Percentiles rank a stretch among this genome's conserved stretches.
Evolutionary conservation across 164 flowering plant species (phyloP).

Genomic region (Brasenia schreberi): DNA sequence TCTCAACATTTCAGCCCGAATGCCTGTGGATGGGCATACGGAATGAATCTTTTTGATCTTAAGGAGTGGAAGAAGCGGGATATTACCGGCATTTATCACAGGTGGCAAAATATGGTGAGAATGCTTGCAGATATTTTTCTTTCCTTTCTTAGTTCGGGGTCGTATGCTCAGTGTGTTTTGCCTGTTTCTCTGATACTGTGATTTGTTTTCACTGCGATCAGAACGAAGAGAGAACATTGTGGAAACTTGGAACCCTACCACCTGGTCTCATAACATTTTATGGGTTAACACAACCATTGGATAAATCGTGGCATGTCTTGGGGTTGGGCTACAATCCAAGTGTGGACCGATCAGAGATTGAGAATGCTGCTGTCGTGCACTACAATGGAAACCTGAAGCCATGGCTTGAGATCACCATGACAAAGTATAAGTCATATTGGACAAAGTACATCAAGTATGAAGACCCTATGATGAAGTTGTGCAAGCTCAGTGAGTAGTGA

Average conservation of each 20-base stretch:
- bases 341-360: conserved; percentile 62
- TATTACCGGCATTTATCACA: conserved; percentile 85
- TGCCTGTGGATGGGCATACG: conserved; percentile 16
- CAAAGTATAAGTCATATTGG: conserved; percentile 84
- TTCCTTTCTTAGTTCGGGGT: background rate
- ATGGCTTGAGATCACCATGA: conserved; percentile 97
- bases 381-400: conserved; percentile 99
- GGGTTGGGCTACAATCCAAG: conserved; percentile 99
- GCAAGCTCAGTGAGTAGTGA: conserved; percentile 55
- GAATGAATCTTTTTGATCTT: conserved; percentile 92
- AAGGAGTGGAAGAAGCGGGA: conserved; percentile 73
- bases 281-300: conserved; percentile 73
- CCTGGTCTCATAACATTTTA: conserved; percentile 96
- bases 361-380: conserved; percentile 84
- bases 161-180: background rate
- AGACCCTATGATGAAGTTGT: conserved; percentile 63
- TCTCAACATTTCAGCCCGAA: conserved; percentile 3
- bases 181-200: conserved; percentile 2
- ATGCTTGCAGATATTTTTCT: background rate
- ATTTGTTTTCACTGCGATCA: conserved; percentile 7
- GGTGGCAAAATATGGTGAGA: conserved; percentile 84
- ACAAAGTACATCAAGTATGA: conserved; percentile 80
- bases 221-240: conserved; percentile 87
- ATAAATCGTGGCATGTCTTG: conserved; percentile 95
- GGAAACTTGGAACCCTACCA: conserved; percentile 98